Evolutionary conservation across 2,329 filamentous ascomycete species (phyloP), one percentile per base, ranked within the genome.

Genomic region (Scolecobasidium constrictum): DNA sequence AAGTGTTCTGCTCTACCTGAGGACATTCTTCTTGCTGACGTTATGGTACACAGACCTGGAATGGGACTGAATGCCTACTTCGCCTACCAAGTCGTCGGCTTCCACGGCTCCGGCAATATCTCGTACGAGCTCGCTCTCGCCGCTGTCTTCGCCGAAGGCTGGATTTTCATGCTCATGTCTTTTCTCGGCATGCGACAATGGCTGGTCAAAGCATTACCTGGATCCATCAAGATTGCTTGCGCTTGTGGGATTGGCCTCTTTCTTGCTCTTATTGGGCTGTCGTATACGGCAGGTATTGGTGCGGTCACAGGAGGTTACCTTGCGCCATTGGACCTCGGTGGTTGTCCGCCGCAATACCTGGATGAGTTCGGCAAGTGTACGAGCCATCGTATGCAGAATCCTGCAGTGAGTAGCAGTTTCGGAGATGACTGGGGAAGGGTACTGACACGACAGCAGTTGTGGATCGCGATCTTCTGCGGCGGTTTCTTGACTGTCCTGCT

Each of bases 181-280:
- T 58, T 93, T 26, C 69, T 88, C 41, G 86, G 86, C 28, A 73
- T 94, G 65, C 81, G 86, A 12, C 86, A 93, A 59, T 93, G 86
- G 86, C 75, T 94, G 18, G 86, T 86, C 16, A 78, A 85, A 47
- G 74, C 82, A 37, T 86, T 93, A 43, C 86, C 86, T 1, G 74
- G 77, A 18, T 87, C 82, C 35, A 83, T 94, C 60, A 94, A 93
- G 63, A 77, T 93, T 46, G 86, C 86, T 7, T 87, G 82, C 12
- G 83, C 83, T 45, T 85, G 85, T 46, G 86, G 86, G 49, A 93
- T 94, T 49, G 86, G 86, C 11, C 67, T 94, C 1, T 93, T 90
- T 58, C 71, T 92, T 43, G 78, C 81, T 15, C 64, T 84, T 40
- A 83, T 86, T 48, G 81, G 81, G 7, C 67, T 86, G 41, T 87